These are phyloP conservation scores for Neoarthrinium moseri DNA, from an alignment of 2,329 filamentous ascomycete genomes.

Conservation along the genomic window DNA sequence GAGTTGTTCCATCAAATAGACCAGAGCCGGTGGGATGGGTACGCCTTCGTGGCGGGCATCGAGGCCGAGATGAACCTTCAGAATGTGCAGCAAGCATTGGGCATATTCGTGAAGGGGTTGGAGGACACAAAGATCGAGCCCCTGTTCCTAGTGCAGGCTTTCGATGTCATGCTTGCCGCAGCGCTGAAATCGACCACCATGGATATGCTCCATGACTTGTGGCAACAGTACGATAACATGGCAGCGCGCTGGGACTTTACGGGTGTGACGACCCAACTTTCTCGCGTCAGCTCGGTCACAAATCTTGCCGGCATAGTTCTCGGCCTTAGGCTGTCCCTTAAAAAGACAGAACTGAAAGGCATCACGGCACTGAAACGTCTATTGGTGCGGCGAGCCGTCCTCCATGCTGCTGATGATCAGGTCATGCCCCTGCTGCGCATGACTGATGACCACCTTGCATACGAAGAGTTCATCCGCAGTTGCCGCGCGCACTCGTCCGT, in stretches of 20 bases:
- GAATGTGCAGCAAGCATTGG: constrained; percentile 36
- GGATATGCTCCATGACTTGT: constrained; percentile 18
- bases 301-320: constrained; percentile 24
- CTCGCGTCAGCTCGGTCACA: constrained; percentile 19
- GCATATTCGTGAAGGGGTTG: constrained; percentile 38
- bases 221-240: constrained; percentile 25
- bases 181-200: constrained; percentile 28
- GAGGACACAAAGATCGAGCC: constrained; percentile 16
- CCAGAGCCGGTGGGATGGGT: constrained; percentile 36
- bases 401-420: constrained; percentile 20
- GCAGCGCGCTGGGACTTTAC: constrained; percentile 22
- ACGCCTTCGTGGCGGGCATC: constrained; percentile 38
- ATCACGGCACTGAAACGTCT: constrained; percentile 18
- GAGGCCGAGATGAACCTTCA: constrained; percentile 39
- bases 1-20: constrained; percentile 41
- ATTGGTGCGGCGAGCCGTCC: constrained; percentile 26
- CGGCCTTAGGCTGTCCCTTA: constrained; percentile 16
- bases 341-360: constrained; percentile 7
- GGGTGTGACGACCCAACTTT: constrained; percentile 22
- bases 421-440: constrained; percentile 38
- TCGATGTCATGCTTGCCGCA: constrained; percentile 43
- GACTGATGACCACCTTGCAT: constrained; percentile 36
- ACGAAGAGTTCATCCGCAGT: constrained; percentile 42
- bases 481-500: constrained; percentile 8
- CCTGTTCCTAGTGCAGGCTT: constrained; percentile 32